Base-by-base conservation (phyloP, 1,284 basidiomycete species). In the Tylopilus sp. region DNA sequence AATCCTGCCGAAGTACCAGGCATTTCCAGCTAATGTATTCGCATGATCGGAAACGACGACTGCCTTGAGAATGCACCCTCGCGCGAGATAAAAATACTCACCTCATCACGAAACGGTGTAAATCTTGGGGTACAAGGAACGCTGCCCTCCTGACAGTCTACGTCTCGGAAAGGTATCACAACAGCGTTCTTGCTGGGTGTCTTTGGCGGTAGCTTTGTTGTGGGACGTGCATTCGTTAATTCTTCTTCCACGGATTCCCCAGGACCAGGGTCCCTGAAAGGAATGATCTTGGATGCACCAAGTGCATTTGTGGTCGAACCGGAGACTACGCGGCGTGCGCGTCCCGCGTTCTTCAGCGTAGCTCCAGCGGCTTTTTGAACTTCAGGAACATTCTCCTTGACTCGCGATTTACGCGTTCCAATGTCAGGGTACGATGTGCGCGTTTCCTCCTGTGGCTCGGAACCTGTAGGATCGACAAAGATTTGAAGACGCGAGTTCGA, bases 341-440 rank as follows among this genome's bases (percentile, higher is more conserved):
- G 82, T 36, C 89, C 87, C 22, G 87, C 80, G 65, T 91, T 89
- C 65, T 86, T 87, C 56, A 93, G 67, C 29, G 85, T 91, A 60
- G 90, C 84, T 15, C 91, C 92, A 5, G 77, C 84, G 59, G 89
- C 83, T 80, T 91, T 91, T 74, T 86, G 87, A 26, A 87, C 85
- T 75, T 90, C 90, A 8, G 86, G 87, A 4, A 88, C 80, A 69
- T 94, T 94, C 80, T 94, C 92, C 70, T 93, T 94, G 65, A 92
- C 81, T 59, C 92, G 86, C 15, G 88, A 84, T 74, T 90, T 91
- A 70, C 91, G 90, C 65, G 91, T 89, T 24, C 91, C 92, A 2
- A 94, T 77, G 65, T 93, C 92, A 29, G 87, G 85, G 85, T 89
- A 94, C 8, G 86, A 79, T 62, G 86, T 85, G 5, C 76, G 73